Conservation (phyloP, 371 early-diverging fungal species). For the Blastocladiella emersonii region DNA sequence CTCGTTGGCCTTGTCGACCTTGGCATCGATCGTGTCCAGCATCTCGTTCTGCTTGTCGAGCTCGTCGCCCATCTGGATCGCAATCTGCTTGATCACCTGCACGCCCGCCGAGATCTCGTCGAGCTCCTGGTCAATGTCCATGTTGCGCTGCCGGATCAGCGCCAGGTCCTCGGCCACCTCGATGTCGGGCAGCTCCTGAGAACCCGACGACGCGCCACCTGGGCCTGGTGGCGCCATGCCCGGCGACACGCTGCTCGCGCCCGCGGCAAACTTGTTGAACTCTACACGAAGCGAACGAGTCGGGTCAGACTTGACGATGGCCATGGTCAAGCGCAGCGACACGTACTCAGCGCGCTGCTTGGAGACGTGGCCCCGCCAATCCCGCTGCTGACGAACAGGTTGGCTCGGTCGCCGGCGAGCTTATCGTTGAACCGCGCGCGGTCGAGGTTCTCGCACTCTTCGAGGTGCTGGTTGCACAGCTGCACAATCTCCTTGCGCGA, state of each 20-base stretch:
- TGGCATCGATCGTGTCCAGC: constrained; percentile 27
- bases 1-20: constrained; percentile 33
- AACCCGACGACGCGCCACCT: no score
- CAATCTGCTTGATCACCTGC: constrained; percentile 27
- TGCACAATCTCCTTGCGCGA: constrained; percentile 28
- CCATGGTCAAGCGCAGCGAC: constrained; percentile 6
- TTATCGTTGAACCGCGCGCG: constrained; percentile 27
- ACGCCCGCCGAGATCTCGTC: constrained; percentile 33
- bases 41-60: constrained; percentile 34
- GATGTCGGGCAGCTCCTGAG: constrained; percentile 29
- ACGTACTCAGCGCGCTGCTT: background rate
- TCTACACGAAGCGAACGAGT: no score
- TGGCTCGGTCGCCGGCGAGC: constrained; percentile 20
- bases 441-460: constrained; percentile 37
- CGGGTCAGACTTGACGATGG: no score
- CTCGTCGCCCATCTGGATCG: constrained; percentile 36
- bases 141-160: constrained; percentile 25
- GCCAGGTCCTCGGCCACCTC: constrained; percentile 41
- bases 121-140: constrained; percentile 32
- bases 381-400: constrained; percentile 17
- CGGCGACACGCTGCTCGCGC: background rate
- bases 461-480: constrained; percentile 29
- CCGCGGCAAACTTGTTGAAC: background rate
- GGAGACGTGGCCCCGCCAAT: background rate
- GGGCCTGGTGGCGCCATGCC: background rate